Conservation (phyloP, 768 basidiomycete genomes). For the Kwoniella newhampshirensis region DNA sequence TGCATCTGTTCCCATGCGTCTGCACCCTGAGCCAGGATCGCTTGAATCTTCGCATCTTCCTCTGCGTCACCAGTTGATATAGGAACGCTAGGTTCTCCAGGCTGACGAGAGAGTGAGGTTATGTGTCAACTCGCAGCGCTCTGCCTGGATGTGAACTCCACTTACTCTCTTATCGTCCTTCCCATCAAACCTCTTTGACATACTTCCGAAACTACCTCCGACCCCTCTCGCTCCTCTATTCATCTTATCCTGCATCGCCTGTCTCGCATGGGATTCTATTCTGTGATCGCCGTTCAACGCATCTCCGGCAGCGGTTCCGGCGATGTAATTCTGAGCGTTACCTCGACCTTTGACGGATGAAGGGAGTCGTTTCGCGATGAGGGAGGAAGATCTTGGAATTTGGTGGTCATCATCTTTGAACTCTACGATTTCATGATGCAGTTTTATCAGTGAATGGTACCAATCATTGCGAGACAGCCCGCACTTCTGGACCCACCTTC, state of each 20-base stretch:
- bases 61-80: slow-evolving; percentile 60
- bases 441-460: not conserved
- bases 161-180: slow-evolving; percentile 63
- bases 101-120: not conserved
- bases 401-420: slow-evolving; percentile 87
- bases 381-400: slow-evolving; percentile 90
- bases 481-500: slow-evolving; percentile 75
- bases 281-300: slow-evolving; percentile 62
- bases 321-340: slow-evolving; percentile 55
- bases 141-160: not conserved
- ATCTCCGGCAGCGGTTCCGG: slow-evolving; percentile 45
- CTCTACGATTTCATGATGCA: slow-evolving; percentile 61
- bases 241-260: slow-evolving; percentile 43
- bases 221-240: slow-evolving; percentile 29
- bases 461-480: no score
- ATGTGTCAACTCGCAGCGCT: no score
- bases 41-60: slow-evolving; percentile 93
- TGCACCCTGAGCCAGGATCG: slow-evolving; percentile 92
- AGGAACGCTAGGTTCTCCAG: slow-evolving; percentile 21
- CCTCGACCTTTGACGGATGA: slow-evolving; percentile 57
- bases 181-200: slow-evolving; percentile 87
- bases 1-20: slow-evolving; percentile 98
- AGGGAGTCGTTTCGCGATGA: slow-evolving; percentile 87
- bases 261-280: slow-evolving; percentile 43
- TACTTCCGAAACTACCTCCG: slow-evolving; percentile 50